Base-by-base conservation (phyloP, 805 yeast genomes). In the Debaryomyces castellii region DNA sequence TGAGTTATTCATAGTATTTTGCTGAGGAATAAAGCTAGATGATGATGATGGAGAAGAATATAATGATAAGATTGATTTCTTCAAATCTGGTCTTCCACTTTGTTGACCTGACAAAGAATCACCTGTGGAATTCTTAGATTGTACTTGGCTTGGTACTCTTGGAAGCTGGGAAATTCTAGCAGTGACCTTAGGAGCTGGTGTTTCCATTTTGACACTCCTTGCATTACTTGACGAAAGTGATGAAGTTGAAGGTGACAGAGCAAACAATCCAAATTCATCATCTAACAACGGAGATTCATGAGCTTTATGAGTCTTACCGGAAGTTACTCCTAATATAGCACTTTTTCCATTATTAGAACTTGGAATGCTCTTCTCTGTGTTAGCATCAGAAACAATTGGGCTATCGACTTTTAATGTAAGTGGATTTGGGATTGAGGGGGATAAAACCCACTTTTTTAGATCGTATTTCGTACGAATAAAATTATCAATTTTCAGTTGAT, bases 391-490 rank as follows among this genome's bases (percentile, higher is more conserved):
- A 5, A 45, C 24, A 9, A 27, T 16, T n/a, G 17, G 8, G 11
- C 35, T 23, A 17, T 20, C 35, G 5, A 36, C 46, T 24, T 42
- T 43, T 24, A 76, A 55, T 4, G 76, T 54, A 49, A 71, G 60
- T 3, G 92, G 89, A 54, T 84, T 83, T 2, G 91, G 89, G 14
- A 83, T 62, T 9, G 62, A 60, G 4, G 70, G 23, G n/a, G 82
- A 71, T 8, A 74, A 67, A 1, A 78, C 82, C 99, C 99, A 94
- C 59, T 91, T 87, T 66, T 85, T 89, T 69, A 85, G 62, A 54
- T 90, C 97, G 63, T 94, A 94, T 64, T 94, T 94, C 9, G 96
- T 90, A 56, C 94, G 78, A 46, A 94, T 90, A 65, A 90, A 94
- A 63, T 86, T 89, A 53, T 86, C 95, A 56, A 94, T 81, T 66